phyloP scores from a whole-genome alignment of 441 rosid species.

The Isatis lusitanica region DNA sequence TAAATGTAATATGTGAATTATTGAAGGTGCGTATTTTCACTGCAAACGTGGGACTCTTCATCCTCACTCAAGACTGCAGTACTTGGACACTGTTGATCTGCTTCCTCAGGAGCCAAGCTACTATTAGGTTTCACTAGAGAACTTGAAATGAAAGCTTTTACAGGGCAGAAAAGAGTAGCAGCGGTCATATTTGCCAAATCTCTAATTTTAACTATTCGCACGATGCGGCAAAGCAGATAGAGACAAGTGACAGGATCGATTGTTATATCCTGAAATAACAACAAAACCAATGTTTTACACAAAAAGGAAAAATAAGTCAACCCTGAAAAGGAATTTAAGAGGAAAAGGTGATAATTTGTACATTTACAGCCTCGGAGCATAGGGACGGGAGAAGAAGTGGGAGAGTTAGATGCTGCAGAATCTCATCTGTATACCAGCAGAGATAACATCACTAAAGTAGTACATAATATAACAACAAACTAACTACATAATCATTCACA shows the following conservation, averaged over 20 bases:
- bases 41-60: slow-evolving; percentile 45
- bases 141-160: slow-evolving; percentile 53
- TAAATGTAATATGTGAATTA: slow-evolving; percentile 51
- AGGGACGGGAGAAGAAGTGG: slow-evolving; percentile 93
- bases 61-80: slow-evolving; percentile 38
- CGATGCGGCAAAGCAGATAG: slow-evolving; percentile 91
- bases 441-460: slow-evolving; percentile 91
- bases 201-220: slow-evolving; percentile 92
- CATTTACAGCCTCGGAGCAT: slow-evolving; percentile 52
- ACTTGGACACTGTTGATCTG: slow-evolving; percentile 45
- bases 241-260: slow-evolving; percentile 79
- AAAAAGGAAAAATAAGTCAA: slow-evolving; percentile 2
- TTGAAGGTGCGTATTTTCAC: slow-evolving; percentile 39
- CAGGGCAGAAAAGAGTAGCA: slow-evolving; percentile 81
- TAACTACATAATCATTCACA: slow-evolving; percentile 45
- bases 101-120: slow-evolving; percentile 42
- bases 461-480: no score
- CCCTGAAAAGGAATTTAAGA: slow-evolving; percentile 24
- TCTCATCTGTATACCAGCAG: slow-evolving; percentile 95
- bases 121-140: slow-evolving; percentile 67
- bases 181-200: slow-evolving; percentile 93
- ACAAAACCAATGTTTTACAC: slow-evolving; percentile 33
- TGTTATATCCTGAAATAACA: slow-evolving; percentile 59
- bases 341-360: slow-evolving; percentile 37
- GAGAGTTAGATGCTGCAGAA: slow-evolving; percentile 80